Base-by-base conservation (phyloP, 768 basidiomycete species). In the Lenzites betulinus region DNA sequence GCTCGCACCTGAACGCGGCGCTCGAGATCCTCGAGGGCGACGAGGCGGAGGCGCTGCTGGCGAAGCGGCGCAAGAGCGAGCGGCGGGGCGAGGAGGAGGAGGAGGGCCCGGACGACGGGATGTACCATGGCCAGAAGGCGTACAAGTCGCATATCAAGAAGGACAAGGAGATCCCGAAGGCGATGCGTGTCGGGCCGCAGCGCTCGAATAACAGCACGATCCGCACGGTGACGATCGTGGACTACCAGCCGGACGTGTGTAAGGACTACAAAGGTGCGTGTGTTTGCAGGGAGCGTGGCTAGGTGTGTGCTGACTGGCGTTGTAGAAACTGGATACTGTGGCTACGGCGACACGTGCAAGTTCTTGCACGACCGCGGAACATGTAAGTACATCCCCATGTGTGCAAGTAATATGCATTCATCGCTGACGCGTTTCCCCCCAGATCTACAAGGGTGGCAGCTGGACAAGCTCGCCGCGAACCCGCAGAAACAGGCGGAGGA, bases 221-320 rank as follows among this genome's bases (percentile, higher is more conserved):
- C 66, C 84, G 94, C 57, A 95, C 93, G 2, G 95, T 96, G 47
- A 98, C 96, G 3, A 88, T 98, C 59, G 83, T 92, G 47, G 96
- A 99, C 79, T 99, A 98, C 75, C 96, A 99, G 74, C 96, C 96
- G 2, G 96, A 98, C 70, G 96, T 99, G 18, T 99, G 96, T 77
- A 99, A 99, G 75, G 96, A 98, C 75, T 99, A 99, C 76, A 98
- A 97, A 86, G 94, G 94, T 93, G 63, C 58, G 88, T 81, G 60
- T 61, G 22, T 23, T 22, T 8, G 16, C 49, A 49, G 22, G 20
- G 26, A 18, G 33, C 18, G 39, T 7, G 50, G 23, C 26, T 66
- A n/a, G 15, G 22, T 16, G 33, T 39, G 28, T 48, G 33, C 22
- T n/a, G 20, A 66, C 62, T 57, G 51, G 54, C 49, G 15, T n/a